Evolutionary conservation across 805 yeast species (phyloP).

Genomic region (Candida pseudoglaebosa): DNA sequence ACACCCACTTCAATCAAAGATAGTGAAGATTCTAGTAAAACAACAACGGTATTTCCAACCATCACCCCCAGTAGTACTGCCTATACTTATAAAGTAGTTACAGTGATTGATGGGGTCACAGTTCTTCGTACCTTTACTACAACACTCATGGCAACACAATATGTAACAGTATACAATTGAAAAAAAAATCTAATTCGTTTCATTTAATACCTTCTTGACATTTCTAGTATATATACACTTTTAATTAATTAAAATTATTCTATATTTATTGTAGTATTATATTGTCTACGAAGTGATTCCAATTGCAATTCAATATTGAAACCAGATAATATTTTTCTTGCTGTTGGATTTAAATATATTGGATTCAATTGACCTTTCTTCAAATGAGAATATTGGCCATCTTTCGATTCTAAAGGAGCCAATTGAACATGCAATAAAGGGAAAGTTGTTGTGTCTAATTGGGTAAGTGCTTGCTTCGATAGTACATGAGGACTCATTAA

Average conservation of each 20-base stretch:
- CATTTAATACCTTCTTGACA: no score
- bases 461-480: slow-evolving; percentile 44
- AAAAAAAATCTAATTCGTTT: no score
- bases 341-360: slow-evolving; percentile 18
- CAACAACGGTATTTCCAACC: slow-evolving; percentile 6
- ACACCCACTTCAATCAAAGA: slow-evolving; percentile 4
- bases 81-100: slow-evolving; percentile 9
- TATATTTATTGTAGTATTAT: neutral
- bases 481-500: slow-evolving; percentile 45
- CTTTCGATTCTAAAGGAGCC: slow-evolving; percentile 22
- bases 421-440: slow-evolving; percentile 45
- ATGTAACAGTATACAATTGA: slow-evolving; percentile 7
- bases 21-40: slow-evolving; percentile 4
- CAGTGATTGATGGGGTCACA: slow-evolving; percentile 10
- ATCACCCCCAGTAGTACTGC: slow-evolving; percentile 8
- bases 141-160: slow-evolving; percentile 12
- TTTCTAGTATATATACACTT: neutral
- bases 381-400: slow-evolving; percentile 27
- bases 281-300: slow-evolving; percentile 6
- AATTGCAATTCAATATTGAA: slow-evolving; percentile 25
- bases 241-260: neutral
- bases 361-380: slow-evolving; percentile 24
- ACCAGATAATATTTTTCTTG: slow-evolving; percentile 20
- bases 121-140: slow-evolving; percentile 10
- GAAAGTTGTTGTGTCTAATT: slow-evolving; percentile 40